Evolutionary conservation across 1,284 basidiomycete species (phyloP).

Genomic region (Moniliella sp.): DNA sequence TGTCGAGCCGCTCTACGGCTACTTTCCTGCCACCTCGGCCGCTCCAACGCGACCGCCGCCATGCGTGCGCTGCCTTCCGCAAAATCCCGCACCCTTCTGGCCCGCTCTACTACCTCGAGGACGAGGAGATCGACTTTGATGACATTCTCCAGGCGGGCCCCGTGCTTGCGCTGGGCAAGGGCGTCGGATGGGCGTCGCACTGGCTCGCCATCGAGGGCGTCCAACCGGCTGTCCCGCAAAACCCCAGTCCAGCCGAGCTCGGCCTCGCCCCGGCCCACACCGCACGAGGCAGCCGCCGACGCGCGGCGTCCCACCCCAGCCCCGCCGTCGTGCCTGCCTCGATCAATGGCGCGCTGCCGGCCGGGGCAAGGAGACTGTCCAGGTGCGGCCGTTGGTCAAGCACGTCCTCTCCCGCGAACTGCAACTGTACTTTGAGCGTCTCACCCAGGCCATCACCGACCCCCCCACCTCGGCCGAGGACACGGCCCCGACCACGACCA

Average conservation of each 20-base stretch:
- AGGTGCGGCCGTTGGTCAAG: conserved; percentile 45
- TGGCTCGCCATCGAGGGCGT: conserved; percentile 97
- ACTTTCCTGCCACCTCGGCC: conserved; percentile 12
- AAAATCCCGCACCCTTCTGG: conserved; percentile 34
- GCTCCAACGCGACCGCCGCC: conserved; percentile 7
- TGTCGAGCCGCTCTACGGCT: conserved; percentile 45
- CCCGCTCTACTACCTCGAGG: conserved; percentile 67
- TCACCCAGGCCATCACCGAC: conserved; percentile 44
- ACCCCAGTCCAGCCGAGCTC: conserved; percentile 46
- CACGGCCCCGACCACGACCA: too few species aligned
- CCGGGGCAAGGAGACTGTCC: neutral
- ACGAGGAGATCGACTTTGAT: conserved; percentile 93
- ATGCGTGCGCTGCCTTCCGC: conserved; percentile 12
- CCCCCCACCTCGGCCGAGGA: conserved; percentile 13
- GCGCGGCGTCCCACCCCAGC: too few species aligned
- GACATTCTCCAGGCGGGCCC: conserved; percentile 18
- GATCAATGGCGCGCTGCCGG: too few species aligned
- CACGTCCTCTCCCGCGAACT: conserved; percentile 80
- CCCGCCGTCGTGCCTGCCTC: too few species aligned
- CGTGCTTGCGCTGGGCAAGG: conserved; percentile 18
- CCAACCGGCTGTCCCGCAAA: conserved; percentile 85
- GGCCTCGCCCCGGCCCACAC: too few species aligned
- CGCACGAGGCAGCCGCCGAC: too few species aligned
- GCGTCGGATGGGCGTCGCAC: conserved; percentile 40
- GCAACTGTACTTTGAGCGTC: conserved; percentile 79